Base-by-base conservation (phyloP, 164 flowering plant species). In the Aristolochia contorta region DNA sequence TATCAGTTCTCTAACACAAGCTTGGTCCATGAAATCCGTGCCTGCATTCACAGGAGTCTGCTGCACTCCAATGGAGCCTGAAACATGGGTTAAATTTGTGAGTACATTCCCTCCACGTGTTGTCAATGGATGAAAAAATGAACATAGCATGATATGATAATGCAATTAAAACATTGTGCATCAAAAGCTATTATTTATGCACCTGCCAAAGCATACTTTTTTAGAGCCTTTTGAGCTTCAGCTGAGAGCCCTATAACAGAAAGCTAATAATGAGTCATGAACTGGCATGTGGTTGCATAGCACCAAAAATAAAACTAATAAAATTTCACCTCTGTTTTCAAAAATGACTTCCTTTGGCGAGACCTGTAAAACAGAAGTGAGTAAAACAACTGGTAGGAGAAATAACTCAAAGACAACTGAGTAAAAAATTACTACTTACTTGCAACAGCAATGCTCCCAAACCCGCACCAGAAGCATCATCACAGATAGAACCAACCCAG, bases 401-500 rank as follows among this genome's bases (percentile, higher is more conserved):
- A 24, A 25, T 50, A 2, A 27, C 56, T 9, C 30, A 25, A 49
- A 20, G 19, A 49, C 47, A 2, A 12, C 30, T 21, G 51, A 41
- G 46, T 16, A 8, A 46, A 49, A 51, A 32, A 45, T 18, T 50
- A 3, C 47, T 60, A 47, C 86, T 62, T 78, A 88, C 99, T 62
- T 94, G 99, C 97, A 94, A 78, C 75, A 94, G 64, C 68, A 90
- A 67, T 69, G 99, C 85, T 57, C 93, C 97, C 71, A 94, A 63
- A 67, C 93, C 78, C 16, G 95, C 81, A 76, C 77, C 85, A 50
- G 99, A 88, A 50, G 86, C 81, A 80, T 94, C 99, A 75, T 90
- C 96, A 52, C 58, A 62, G n/a, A 88, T 69, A 59, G 88, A 85
- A 67, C 99, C 99, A 76, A 88, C 78, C 92, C 96, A 90, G 73